Percentiles rank a stretch among this genome's conserved stretches.
Evolutionary conservation across 2,329 filamentous ascomycete species (phyloP).

Genomic region (Lasiodiplodia sp.): DNA sequence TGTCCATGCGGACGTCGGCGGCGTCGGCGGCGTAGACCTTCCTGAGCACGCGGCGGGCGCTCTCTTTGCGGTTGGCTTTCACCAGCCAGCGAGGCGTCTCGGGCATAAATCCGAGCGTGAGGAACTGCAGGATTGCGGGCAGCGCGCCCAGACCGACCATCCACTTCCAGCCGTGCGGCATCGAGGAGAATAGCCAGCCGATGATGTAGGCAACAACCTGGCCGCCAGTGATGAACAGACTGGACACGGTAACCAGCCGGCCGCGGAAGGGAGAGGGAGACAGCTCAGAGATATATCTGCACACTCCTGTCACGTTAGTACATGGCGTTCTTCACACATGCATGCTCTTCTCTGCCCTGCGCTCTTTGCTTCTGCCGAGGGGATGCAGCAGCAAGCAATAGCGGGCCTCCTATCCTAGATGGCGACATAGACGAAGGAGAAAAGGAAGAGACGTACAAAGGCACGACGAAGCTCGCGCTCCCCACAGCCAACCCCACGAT

Average conservation of each 20-base stretch:
- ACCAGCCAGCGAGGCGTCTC: conserved; percentile 92
- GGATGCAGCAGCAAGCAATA: neutral
- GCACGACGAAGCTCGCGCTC: conserved; percentile 42
- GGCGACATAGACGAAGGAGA: neutral
- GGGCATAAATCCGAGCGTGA: conserved; percentile 75
- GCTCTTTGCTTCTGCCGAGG: neutral
- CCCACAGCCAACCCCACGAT: conserved; percentile 43
- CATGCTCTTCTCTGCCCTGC: neutral
- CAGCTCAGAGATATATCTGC: conserved; percentile 80
- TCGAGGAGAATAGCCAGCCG: conserved; percentile 73
- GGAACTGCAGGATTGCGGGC: conserved; percentile 75
- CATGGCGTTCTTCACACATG: neutral
- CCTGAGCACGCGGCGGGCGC: conserved; percentile 69
- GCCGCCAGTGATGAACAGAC: conserved; percentile 83
- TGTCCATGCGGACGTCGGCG: conserved; percentile 30
- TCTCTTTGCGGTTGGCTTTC: conserved; percentile 66
- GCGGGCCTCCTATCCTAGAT: neutral
- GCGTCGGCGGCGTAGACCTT: conserved; percentile 64
- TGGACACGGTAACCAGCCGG: conserved; percentile 79
- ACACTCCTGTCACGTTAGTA: conserved; percentile 3
- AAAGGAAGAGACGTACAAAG: conserved; percentile 36
- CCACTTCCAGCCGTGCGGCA: conserved; percentile 80
- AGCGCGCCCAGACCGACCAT: conserved; percentile 86
- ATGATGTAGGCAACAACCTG: conserved; percentile 74
- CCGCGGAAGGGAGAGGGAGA: conserved; percentile 79